phyloP scores from a whole-genome alignment of 345 rosid species.

The Pugionium cornutum region DNA sequence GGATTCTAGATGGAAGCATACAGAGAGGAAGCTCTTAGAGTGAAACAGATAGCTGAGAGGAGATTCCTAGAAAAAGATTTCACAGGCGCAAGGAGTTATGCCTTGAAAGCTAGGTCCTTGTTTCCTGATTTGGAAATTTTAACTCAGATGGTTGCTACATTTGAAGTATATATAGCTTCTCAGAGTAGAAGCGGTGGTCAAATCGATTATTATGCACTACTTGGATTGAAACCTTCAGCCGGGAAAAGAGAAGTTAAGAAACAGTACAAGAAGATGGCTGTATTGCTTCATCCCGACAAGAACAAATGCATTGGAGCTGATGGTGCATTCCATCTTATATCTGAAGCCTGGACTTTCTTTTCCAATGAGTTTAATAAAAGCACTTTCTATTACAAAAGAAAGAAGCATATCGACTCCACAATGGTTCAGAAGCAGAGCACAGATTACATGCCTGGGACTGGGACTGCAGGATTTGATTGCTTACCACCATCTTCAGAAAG shows the following conservation, averaged over 20 bases:
- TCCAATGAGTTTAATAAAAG: constrained; percentile 69
- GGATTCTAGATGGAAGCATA: constrained; percentile 64
- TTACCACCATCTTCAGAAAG: constrained; percentile 57
- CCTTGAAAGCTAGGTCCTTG: constrained; percentile 71
- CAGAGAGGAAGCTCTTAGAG: constrained; percentile 78
- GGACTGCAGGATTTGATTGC: constrained; percentile 45
- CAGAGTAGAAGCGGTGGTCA: constrained; percentile 63
- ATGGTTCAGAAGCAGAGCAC: constrained; percentile 41
- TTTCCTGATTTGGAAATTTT: constrained; percentile 86
- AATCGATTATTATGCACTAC: constrained; percentile 77
- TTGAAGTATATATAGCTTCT: constrained; percentile 85
- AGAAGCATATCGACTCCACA: constrained; percentile 61
- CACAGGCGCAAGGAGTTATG: constrained; percentile 72
- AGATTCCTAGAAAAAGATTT: constrained; percentile 81
- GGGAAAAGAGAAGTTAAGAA: constrained; percentile 84
- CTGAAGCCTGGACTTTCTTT: constrained; percentile 88
- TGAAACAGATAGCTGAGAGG: constrained; percentile 82
- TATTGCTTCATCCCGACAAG: constrained; percentile 91
- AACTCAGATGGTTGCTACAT: constrained; percentile 89
- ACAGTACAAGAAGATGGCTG: constrained; percentile 90
- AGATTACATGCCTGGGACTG: constrained; percentile 53
- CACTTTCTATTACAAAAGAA: constrained; percentile 56
- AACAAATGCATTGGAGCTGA: constrained; percentile 79
- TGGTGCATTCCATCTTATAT: constrained; percentile 93
- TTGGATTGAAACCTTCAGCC: constrained; percentile 89